Percentiles rank a stretch among this genome's conserved stretches.
phyloP scores from a whole-genome alignment of 352 stramenopile genomes.

The Phytophthora sp. region DNA sequence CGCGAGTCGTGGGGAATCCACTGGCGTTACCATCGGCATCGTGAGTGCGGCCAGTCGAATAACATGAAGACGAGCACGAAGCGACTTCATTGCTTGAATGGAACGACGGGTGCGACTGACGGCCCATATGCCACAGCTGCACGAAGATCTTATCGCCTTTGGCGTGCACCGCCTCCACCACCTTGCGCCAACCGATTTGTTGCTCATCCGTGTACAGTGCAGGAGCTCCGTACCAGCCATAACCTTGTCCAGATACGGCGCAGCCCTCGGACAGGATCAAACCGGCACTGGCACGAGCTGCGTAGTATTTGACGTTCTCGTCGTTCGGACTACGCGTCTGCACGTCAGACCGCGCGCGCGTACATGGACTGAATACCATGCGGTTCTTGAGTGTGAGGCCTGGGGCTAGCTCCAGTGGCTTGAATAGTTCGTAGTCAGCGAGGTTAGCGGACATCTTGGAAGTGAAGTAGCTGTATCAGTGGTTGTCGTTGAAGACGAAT shows the following conservation, averaged over 20 bases:
- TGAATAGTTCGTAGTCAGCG: conserved; percentile 52
- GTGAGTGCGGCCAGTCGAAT: conserved; percentile 32
- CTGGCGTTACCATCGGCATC: conserved; percentile 35
- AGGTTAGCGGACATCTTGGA: conserved; percentile 28
- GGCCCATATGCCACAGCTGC: conserved; percentile 84
- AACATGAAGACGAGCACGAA: conserved; percentile 54
- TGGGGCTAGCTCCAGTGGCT: conserved; percentile 36
- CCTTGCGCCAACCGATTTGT: conserved; percentile 22
- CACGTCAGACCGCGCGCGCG: conserved; percentile 36
- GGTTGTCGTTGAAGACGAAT: conserved; percentile 13
- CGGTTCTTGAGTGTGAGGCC: conserved; percentile 47
- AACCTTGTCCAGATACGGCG: conserved; percentile 35
- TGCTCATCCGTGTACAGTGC: conserved; percentile 50
- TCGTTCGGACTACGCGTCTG: conserved; percentile 31
- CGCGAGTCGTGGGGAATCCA: conserved; percentile 47
- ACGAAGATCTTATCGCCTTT: conserved; percentile 53
- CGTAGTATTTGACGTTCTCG: conserved; percentile 48
- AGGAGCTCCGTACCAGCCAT: conserved; percentile 41
- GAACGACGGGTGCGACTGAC: conserved; percentile 47
- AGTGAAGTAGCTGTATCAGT: not conserved
- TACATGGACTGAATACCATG: conserved; percentile 55
- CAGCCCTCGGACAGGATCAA: conserved; percentile 39
- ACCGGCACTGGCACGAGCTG: conserved; percentile 25
- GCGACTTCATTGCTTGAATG: conserved; percentile 42
- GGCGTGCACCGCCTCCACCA: conserved; percentile 32